A percentile compares a stretch with the other conserved stretches of the same genome.
Evolutionary conservation across 805 yeast species (phyloP).

Genomic region (Yamadazyma kitorensis): DNA sequence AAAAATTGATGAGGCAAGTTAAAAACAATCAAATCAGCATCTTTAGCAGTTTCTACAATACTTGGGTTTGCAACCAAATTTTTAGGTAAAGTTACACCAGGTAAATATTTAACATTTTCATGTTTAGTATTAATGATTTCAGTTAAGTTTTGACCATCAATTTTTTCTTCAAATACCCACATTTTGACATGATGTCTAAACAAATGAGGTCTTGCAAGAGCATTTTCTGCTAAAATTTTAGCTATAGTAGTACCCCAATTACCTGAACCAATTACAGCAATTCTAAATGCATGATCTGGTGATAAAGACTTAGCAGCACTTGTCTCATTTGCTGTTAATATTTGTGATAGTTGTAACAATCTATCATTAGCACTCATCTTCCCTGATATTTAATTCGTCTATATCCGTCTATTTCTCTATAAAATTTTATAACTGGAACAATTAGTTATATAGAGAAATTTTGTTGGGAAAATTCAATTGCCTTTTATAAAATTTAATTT

Average conservation of each 20-base stretch:
- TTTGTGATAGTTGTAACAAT: slow-evolving; percentile 28
- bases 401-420: too few species aligned
- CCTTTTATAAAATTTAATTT: too few species aligned
- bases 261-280: slow-evolving; percentile 45
- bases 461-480: too few species aligned
- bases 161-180: slow-evolving; percentile 46
- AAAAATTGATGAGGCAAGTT: slow-evolving; percentile 48
- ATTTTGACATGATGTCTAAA: slow-evolving; percentile 38
- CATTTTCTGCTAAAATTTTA: slow-evolving; percentile 43
- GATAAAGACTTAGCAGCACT: slow-evolving; percentile 12
- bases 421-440: too few species aligned
- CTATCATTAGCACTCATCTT: slow-evolving; percentile 15
- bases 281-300: slow-evolving; percentile 27
- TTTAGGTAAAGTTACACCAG: slow-evolving; percentile 39
- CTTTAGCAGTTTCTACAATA: slow-evolving; percentile 35
- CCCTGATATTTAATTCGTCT: background rate
- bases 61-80: slow-evolving; percentile 42
- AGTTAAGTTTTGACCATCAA: slow-evolving; percentile 41
- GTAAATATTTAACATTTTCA: slow-evolving; percentile 44
- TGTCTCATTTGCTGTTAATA: slow-evolving; percentile 20
- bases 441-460: too few species aligned
- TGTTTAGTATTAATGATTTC: slow-evolving; percentile 42
- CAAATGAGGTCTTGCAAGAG: slow-evolving; percentile 35
- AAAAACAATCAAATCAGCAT: slow-evolving; percentile 43
- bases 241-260: slow-evolving; percentile 51